These are phyloP conservation scores for Eragrostis curvula DNA, from an alignment of 176 grass and related monocot species.

Conservation along the genomic window DNA sequence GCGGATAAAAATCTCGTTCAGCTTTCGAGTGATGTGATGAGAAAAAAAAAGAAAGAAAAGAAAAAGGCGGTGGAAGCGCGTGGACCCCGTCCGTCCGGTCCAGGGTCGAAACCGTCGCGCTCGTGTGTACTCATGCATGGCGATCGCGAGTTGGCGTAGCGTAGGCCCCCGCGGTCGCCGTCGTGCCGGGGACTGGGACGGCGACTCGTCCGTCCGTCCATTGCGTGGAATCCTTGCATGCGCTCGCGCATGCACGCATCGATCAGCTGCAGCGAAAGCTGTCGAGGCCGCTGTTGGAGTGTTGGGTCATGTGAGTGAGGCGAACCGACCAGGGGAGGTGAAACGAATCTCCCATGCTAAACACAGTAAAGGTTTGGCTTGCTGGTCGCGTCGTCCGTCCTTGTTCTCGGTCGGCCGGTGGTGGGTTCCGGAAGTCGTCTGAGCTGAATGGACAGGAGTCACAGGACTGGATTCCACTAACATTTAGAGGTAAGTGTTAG, in stretches of 20 bases:
- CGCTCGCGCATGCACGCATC: background rate
- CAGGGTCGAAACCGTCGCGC: conserved; percentile 14
- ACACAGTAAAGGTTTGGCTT: background rate
- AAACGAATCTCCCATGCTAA: background rate
- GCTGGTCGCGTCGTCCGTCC: background rate
- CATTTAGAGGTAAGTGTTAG: no score
- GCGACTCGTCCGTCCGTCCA: background rate
- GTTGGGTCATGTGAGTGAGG: conserved; percentile 52
- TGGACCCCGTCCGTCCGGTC: conserved; percentile 38
- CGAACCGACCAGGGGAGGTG: background rate
- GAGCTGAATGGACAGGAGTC: no score
- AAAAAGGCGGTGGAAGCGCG: conserved; percentile 56
- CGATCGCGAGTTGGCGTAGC: background rate
- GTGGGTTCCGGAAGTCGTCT: background rate
- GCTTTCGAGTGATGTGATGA: background rate
- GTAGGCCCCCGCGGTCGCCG: conserved; percentile 9
- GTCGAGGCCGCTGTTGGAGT: conserved; percentile 31
- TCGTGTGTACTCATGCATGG: conserved; percentile 46
- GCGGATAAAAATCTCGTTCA: conserved; percentile 9
- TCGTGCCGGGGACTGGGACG: background rate
- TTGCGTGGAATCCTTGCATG: background rate
- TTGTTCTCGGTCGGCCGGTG: background rate
- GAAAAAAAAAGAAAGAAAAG: no score
- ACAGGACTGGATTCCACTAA: no score
- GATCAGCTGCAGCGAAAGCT: background rate